These are phyloP conservation scores for Spencermartinsiella europaea DNA, from an alignment of 805 yeast species.

Conservation along the genomic window DNA sequence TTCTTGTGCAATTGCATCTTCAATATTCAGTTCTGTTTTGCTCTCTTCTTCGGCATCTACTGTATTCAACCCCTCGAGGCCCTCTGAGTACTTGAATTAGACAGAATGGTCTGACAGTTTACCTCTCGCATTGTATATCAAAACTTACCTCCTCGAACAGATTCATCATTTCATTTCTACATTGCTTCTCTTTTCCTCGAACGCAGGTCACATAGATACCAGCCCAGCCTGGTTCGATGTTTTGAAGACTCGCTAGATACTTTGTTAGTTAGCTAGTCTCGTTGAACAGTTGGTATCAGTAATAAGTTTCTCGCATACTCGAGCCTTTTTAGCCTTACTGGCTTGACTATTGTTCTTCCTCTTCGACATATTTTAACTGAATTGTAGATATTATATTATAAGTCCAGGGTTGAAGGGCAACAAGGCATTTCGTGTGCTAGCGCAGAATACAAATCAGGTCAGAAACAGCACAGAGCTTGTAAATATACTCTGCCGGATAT, in stretches of 20 bases:
- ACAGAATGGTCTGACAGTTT: background rate
- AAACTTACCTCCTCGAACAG: conserved; percentile 46
- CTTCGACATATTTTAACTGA: background rate
- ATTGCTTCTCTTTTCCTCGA: conserved; percentile 70
- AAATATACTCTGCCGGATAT: no score
- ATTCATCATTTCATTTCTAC: conserved; percentile 65
- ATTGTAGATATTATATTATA: background rate
- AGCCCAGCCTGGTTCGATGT: conserved; percentile 73
- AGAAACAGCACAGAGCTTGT: no score
- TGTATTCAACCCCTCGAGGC: conserved; percentile 12
- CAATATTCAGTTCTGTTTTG: conserved; percentile 44
- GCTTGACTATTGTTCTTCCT: background rate
- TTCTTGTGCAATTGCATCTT: conserved; percentile 70
- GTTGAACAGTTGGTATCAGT: no score
- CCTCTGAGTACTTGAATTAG: conserved; percentile 6
- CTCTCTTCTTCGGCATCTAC: conserved; percentile 22
- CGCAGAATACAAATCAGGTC: no score
- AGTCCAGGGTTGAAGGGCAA: no score
- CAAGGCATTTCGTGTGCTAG: no score
- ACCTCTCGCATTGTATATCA: background rate
- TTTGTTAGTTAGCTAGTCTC: no score
- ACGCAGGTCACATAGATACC: conserved; percentile 90
- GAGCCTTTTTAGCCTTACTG: background rate
- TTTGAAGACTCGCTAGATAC: conserved; percentile 4
- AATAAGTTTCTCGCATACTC: no score